A percentile compares a stretch with the other conserved stretches of the same genome.
Conservation (phyloP, 148 eudicot genomes). For the Rhododendron ferrugineum region DNA sequence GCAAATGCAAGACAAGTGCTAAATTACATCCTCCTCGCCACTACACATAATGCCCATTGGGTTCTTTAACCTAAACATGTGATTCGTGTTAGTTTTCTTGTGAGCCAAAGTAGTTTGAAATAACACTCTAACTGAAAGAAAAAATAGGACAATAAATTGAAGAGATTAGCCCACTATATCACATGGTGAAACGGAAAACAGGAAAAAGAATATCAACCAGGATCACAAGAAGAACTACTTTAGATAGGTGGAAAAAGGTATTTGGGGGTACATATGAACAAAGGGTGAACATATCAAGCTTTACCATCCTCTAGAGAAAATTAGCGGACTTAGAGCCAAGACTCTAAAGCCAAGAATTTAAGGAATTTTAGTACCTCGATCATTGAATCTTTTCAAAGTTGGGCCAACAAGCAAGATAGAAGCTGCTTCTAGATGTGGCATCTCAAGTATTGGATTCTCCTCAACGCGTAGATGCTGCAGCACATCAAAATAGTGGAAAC, state of each 20-base stretch:
- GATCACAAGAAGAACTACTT: neutral
- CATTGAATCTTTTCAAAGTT: constrained; percentile 87
- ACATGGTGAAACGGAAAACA: neutral
- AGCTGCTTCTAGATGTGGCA: constrained; percentile 96
- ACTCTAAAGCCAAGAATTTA: constrained; percentile 5
- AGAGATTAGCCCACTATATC: neutral
- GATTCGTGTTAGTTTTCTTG: neutral
- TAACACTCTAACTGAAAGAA: neutral
- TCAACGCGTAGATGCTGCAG: constrained; percentile 91
- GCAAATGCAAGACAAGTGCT: neutral
- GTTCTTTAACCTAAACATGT: neutral
- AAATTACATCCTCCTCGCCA: neutral
- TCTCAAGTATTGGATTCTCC: constrained; percentile 92
- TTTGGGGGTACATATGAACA: neutral
- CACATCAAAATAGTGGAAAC: constrained; percentile 19
- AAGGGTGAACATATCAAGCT: neutral
- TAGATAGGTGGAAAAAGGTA: neutral
- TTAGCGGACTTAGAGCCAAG: neutral
- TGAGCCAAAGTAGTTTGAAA: neutral
- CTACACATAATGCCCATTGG: neutral
- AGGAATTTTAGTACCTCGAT: constrained; percentile 47
- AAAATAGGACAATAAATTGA: neutral
- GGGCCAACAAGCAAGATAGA: constrained; percentile 91
- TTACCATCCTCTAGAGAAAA: neutral
- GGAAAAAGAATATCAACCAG: neutral